Conservation (phyloP, 2,329 filamentous ascomycete species). For the Seiridium unicorne region DNA sequence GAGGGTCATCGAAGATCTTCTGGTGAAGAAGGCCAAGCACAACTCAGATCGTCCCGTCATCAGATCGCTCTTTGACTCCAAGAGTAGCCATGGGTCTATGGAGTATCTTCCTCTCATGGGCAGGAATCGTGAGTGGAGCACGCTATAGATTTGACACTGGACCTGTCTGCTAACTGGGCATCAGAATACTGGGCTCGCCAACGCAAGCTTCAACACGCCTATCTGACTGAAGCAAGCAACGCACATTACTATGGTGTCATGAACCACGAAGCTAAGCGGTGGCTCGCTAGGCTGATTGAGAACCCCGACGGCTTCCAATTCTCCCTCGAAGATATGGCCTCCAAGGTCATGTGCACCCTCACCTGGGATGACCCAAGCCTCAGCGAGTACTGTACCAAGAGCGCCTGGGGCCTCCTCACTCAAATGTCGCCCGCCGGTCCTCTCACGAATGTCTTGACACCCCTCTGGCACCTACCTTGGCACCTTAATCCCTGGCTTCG, state of each 20-base stretch:
- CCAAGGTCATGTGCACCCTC: constrained; percentile 54
- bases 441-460: constrained; percentile 55
- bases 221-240: constrained; percentile 39
- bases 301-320: constrained; percentile 49
- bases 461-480: constrained; percentile 50
- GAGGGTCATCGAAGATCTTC: constrained; percentile 48
- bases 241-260: constrained; percentile 35
- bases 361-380: constrained; percentile 51
- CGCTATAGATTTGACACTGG: neutral
- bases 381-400: constrained; percentile 46
- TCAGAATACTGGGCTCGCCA: constrained; percentile 54
- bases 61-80: constrained; percentile 50
- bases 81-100: constrained; percentile 53
- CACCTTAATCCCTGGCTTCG: constrained; percentile 53
- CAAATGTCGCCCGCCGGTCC: constrained; percentile 58
- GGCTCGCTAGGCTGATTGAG: constrained; percentile 45
- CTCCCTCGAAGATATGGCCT: constrained; percentile 54
- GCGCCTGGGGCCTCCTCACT: constrained; percentile 54
- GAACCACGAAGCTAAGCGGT: constrained; percentile 53
- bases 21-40: constrained; percentile 49
- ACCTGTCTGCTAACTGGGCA: neutral
- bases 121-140: constrained; percentile 43
- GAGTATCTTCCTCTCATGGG: constrained; percentile 56
- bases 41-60: constrained; percentile 49
- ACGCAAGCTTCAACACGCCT: constrained; percentile 49